Evolutionary conservation across 2,329 filamentous ascomycete genomes (phyloP).

Genomic region (Xylariaceae sp.): DNA sequence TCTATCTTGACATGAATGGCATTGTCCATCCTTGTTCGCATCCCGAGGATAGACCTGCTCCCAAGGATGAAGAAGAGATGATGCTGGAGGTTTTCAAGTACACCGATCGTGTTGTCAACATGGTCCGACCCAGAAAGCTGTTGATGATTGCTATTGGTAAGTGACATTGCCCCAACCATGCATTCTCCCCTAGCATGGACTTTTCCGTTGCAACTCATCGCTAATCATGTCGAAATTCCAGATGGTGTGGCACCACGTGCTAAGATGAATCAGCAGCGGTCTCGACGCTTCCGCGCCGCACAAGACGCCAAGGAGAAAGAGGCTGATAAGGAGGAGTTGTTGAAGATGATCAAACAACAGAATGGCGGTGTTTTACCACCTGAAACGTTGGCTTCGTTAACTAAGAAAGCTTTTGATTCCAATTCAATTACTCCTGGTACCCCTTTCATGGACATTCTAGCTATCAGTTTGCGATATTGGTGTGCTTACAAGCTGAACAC

Average conservation of each 20-base stretch:
- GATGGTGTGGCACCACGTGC: constrained; percentile 96
- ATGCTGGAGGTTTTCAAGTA: constrained; percentile 98
- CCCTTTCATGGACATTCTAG: constrained; percentile 96
- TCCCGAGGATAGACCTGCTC: constrained; percentile 86
- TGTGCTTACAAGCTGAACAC: constrained; percentile 96
- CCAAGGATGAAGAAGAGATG: constrained; percentile 96
- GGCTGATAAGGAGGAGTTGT: constrained; percentile 79
- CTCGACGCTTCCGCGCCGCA: constrained; percentile 87
- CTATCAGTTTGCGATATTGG: constrained; percentile 89
- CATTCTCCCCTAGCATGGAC: neutral
- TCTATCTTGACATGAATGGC: constrained; percentile 99
- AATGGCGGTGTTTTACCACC: constrained; percentile 60
- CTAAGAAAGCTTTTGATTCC: constrained; percentile 89
- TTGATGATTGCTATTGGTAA: constrained; percentile 93
- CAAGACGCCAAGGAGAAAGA: constrained; percentile 94
- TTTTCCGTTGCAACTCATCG: neutral
- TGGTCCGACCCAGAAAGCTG: constrained; percentile 93
- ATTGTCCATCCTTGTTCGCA: constrained; percentile 99
- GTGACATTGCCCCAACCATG: constrained; percentile 35
- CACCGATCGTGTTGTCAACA: constrained; percentile 97
- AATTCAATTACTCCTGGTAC: constrained; percentile 90
- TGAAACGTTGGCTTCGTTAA: constrained; percentile 54
- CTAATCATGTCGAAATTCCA: constrained; percentile 32
- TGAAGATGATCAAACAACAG: constrained; percentile 77
- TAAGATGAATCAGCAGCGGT: constrained; percentile 99